Evolutionary conservation across 2,329 filamentous ascomycete species (phyloP).

Genomic region (Domatiomyces catenatus): DNA sequence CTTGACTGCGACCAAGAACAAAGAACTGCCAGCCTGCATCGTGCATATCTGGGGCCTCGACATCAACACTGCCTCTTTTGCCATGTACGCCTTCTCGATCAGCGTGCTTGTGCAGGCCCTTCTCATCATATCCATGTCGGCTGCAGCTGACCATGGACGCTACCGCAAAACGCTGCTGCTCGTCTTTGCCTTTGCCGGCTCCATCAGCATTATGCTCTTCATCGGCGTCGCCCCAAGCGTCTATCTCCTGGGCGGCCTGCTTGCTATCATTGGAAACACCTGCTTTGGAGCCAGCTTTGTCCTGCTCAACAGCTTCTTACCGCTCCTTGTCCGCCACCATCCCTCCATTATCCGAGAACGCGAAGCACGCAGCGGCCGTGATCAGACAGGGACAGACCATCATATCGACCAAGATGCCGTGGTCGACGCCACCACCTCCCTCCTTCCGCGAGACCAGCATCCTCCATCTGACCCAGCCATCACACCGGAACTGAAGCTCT

Average conservation of each 20-base stretch:
- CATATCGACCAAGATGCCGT: constrained; percentile 6
- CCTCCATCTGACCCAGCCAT: constrained; percentile 20
- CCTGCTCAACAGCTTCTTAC: constrained; percentile 85
- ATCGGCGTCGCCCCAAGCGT: constrained; percentile 58
- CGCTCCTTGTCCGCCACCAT: constrained; percentile 77
- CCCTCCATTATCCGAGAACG: constrained; percentile 30
- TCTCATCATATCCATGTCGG: constrained; percentile 89
- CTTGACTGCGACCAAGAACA: constrained; percentile 8
- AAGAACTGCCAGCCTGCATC: constrained; percentile 41
- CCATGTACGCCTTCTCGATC: constrained; percentile 94
- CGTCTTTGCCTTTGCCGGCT: constrained; percentile 68
- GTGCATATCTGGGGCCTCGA: constrained; percentile 67
- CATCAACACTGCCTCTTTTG: constrained; percentile 91
- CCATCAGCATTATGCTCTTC: constrained; percentile 74
- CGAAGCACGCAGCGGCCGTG: background rate
- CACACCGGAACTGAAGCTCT: constrained; percentile 60
- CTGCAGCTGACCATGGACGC: constrained; percentile 82
- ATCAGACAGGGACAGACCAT: constrained; percentile 3
- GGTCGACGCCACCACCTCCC: constrained; percentile 11
- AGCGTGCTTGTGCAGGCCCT: constrained; percentile 80
- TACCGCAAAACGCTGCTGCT: constrained; percentile 81
- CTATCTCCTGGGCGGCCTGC: constrained; percentile 65
- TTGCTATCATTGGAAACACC: constrained; percentile 83
- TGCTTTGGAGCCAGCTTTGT: constrained; percentile 93
- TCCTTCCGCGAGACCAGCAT: constrained; percentile 19